Evolutionary conservation across 2,329 filamentous ascomycete genomes (phyloP).

Genomic region (Penicillium sp.): DNA sequence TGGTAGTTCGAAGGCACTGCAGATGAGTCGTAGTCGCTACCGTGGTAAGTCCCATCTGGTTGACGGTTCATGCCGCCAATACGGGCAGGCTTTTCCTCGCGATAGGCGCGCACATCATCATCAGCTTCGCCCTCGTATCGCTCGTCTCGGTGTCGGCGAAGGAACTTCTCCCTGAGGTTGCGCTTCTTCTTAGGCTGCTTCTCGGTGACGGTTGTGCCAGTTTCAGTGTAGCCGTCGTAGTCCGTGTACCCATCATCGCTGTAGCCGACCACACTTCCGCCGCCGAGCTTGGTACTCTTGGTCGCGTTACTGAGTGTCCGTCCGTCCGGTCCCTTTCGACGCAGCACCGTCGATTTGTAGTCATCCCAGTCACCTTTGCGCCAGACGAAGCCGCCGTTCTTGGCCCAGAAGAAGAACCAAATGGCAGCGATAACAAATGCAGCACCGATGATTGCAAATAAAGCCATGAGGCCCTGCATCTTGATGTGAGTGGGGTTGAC

Average conservation of each 20-base stretch:
- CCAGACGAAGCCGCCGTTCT: constrained; percentile 90
- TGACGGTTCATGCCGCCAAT: constrained; percentile 85
- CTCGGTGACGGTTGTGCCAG: constrained; percentile 41
- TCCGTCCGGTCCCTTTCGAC: constrained; percentile 83
- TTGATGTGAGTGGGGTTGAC: constrained; percentile 43
- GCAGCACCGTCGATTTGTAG: constrained; percentile 90
- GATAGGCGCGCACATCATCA: constrained; percentile 72
- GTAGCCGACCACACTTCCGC: constrained; percentile 69
- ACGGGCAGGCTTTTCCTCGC: constrained; percentile 75
- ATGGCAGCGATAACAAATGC: constrained; percentile 69
- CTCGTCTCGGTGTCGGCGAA: constrained; percentile 41
- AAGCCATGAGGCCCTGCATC: constrained; percentile 65
- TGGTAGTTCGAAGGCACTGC: constrained; percentile 53
- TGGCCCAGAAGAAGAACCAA: constrained; percentile 99
- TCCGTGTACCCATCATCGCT: constrained; percentile 59
- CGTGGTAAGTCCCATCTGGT: constrained; percentile 77
- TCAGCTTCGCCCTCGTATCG: constrained; percentile 59
- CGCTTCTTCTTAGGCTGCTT: constrained; percentile 28
- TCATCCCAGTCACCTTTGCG: constrained; percentile 89
- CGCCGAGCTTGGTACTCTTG: constrained; percentile 75
- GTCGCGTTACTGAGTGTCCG: constrained; percentile 79
- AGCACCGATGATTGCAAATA: constrained; percentile 79
- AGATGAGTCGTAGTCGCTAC: constrained; percentile 63
- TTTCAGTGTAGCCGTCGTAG: constrained; percentile 34
- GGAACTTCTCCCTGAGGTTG: constrained; percentile 38